phyloP scores from a whole-genome alignment of 306 rosid species.

The Cucurbita ficifolia region DNA sequence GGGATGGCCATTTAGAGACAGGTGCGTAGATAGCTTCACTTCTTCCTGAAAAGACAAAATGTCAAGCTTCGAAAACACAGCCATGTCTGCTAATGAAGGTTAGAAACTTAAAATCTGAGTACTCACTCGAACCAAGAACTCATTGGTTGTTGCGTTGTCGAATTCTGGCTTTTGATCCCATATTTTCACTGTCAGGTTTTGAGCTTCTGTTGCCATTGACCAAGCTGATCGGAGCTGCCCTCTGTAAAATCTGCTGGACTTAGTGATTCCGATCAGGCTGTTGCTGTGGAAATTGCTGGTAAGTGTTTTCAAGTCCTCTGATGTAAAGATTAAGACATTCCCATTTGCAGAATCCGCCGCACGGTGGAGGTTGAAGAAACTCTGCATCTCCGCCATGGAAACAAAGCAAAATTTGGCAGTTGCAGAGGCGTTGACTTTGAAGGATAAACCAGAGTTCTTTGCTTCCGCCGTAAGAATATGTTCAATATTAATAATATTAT shows the following conservation, averaged over 20 bases:
- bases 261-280: conserved; percentile 33
- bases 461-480: not conserved
- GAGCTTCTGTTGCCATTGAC: not conserved
- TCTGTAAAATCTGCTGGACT: conserved; percentile 38
- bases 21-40: conserved; percentile 30
- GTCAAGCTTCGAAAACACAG: not conserved
- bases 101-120: not conserved
- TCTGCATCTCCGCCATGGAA: conserved; percentile 8
- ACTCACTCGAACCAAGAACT: conserved; percentile 22
- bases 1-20: conserved; percentile 19
- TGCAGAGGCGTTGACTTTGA: not conserved
- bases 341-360: conserved; percentile 15
- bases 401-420: not conserved
- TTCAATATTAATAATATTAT: not conserved
- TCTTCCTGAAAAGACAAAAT: conserved; percentile 29
- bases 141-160: conserved; percentile 4
- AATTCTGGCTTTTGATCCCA: conserved; percentile 18
- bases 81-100: not conserved
- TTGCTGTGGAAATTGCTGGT: conserved; percentile 28
- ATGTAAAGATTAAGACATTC: conserved; percentile 19
- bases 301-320: conserved; percentile 24
- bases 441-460: not conserved
- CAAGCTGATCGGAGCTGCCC: conserved; percentile 18
- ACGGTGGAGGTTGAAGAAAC: not conserved
- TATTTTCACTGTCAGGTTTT: conserved; percentile 29